These are phyloP conservation scores for Leishmania aethiopica DNA, from an alignment of 208 protist genomes.

Conservation along the genomic window DNA sequence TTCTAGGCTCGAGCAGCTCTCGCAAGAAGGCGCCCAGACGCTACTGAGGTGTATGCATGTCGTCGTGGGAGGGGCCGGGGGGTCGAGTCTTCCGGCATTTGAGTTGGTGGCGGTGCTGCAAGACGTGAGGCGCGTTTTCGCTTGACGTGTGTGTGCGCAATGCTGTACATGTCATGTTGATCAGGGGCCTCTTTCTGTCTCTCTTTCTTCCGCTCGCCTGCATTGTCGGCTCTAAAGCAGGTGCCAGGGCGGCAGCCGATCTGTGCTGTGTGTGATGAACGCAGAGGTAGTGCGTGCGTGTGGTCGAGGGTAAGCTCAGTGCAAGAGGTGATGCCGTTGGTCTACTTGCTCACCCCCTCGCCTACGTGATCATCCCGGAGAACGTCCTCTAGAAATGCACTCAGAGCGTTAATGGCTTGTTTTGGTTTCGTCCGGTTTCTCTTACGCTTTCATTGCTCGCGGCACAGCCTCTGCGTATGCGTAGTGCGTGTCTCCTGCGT, in stretches of 20 bases:
- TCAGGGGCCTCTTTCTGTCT: background rate
- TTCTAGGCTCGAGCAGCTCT: constrained; percentile 3
- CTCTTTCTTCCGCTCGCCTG: background rate
- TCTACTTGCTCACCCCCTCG: background rate
- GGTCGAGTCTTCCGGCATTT: background rate
- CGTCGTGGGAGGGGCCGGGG: background rate
- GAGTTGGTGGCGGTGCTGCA: background rate
- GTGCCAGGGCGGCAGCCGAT: background rate
- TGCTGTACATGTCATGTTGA: background rate
- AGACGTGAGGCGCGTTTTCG: background rate
- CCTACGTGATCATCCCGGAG: background rate
- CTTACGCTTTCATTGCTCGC: background rate
- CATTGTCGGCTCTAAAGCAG: background rate
- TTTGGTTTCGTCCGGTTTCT: background rate
- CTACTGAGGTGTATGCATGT: background rate
- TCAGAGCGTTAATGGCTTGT: background rate
- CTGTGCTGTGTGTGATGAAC: background rate
- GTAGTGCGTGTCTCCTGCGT: background rate
- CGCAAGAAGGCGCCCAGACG: constrained; percentile 4
- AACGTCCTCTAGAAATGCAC: background rate
- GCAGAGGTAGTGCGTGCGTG: background rate
- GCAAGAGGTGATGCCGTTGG: background rate
- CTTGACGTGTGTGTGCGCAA: background rate
- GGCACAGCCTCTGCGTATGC: background rate
- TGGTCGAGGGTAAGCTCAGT: background rate